These are phyloP conservation scores for Biscogniauxia mediterranea DNA, from an alignment of 2,329 filamentous ascomycete genomes.

Conservation along the genomic window DNA sequence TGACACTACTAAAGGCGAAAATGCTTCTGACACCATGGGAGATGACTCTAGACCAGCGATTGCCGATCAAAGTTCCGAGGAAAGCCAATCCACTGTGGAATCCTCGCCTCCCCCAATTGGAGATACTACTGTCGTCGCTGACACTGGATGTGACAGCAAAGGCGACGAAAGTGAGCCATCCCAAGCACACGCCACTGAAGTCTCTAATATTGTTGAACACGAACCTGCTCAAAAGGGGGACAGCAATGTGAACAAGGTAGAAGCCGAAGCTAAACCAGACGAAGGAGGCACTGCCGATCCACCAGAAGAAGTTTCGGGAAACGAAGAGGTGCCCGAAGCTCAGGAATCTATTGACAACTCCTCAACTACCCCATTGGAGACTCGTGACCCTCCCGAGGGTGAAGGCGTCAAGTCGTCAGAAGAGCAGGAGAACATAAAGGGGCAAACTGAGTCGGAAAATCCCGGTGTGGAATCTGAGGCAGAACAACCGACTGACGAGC, in stretches of 20 bases:
- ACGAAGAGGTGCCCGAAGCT: not conserved
- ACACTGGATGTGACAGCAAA: not conserved
- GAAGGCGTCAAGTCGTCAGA: not conserved
- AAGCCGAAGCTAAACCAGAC: not conserved
- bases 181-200: not conserved
- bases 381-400: not conserved
- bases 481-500: not conserved
- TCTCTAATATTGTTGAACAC: not conserved
- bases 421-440: not conserved
- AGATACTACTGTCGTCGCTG: not conserved
- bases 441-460: not conserved
- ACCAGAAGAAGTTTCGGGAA: not conserved
- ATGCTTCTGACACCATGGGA: not conserved
- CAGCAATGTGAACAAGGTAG: not conserved
- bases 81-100: constrained; percentile 1
- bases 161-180: not conserved
- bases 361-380: not conserved
- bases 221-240: not conserved
- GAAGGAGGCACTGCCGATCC: not conserved
- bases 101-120: not conserved
- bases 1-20: constrained; percentile 1
- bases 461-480: not conserved
- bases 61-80: constrained; percentile 1
- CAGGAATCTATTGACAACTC: not conserved
- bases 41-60: not conserved